phyloP scores from a whole-genome alignment of 805 yeast species.

The Lipomyces sp. region DNA sequence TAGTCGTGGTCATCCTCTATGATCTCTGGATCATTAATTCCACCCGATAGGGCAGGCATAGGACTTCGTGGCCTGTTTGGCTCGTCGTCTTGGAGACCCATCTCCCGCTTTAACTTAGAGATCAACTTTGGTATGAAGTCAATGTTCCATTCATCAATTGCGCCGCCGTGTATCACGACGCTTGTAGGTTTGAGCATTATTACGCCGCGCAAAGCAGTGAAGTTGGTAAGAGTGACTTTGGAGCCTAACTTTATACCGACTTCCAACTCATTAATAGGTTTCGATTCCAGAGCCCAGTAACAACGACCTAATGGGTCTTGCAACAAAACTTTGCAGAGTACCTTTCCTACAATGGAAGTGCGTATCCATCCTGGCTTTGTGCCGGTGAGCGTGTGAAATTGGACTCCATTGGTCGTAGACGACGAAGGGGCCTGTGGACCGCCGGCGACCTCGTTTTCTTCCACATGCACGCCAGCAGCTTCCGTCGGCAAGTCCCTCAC shows the following conservation, averaged over 20 bases:
- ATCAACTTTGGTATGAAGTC: slow-evolving; percentile 14
- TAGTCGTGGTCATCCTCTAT: slow-evolving; percentile 7
- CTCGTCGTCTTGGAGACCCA: slow-evolving; percentile 3
- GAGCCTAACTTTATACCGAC: slow-evolving; percentile 31
- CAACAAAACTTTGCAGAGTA: slow-evolving; percentile 30
- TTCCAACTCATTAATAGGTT: slow-evolving; percentile 21
- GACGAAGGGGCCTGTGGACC: background rate
- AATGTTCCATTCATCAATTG: slow-evolving; percentile 25
- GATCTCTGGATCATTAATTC: background rate
- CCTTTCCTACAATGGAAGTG: slow-evolving; percentile 24
- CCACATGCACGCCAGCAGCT: background rate
- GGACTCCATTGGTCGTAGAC: slow-evolving; percentile 1
- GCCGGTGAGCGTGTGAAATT: background rate
- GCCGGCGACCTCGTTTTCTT: background rate
- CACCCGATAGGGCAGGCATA: background rate
- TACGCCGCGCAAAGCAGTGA: slow-evolving; percentile 22
- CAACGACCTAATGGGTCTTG: slow-evolving; percentile 30
- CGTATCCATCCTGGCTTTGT: background rate
- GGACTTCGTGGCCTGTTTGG: background rate
- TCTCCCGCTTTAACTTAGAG: background rate
- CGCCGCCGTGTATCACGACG: slow-evolving; percentile 29
- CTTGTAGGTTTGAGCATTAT: slow-evolving; percentile 22
- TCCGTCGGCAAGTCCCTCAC: slow-evolving; percentile 20
- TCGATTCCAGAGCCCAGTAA: slow-evolving; percentile 28
- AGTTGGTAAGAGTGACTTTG: slow-evolving; percentile 18